phyloP scores from a whole-genome alignment of 306 rosid genomes.

The Citrullus mucosospermus region DNA sequence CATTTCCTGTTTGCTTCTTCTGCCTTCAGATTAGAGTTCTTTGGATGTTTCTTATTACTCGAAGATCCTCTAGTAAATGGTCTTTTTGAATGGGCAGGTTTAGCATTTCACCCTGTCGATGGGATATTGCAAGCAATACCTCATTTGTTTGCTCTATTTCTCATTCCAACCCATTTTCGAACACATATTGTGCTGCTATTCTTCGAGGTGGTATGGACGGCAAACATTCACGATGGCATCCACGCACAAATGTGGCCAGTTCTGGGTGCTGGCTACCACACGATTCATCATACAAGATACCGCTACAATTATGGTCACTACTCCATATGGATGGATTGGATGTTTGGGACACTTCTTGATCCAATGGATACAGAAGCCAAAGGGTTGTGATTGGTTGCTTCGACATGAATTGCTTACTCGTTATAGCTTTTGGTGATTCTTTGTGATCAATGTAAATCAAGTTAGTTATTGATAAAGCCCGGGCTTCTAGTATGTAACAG shows the following conservation, averaged over 20 bases:
- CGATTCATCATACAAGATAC: slow-evolving; percentile 87
- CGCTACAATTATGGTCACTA: slow-evolving; percentile 89
- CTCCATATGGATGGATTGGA: slow-evolving; percentile 95
- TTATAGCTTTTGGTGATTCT: background rate
- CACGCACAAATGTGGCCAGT: slow-evolving; percentile 75
- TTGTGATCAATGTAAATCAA: slow-evolving; percentile 14
- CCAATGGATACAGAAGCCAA: slow-evolving; percentile 44
- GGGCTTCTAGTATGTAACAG: background rate
- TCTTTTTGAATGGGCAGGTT: slow-evolving; percentile 38
- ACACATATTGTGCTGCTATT: slow-evolving; percentile 52
- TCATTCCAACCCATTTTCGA: slow-evolving; percentile 65
- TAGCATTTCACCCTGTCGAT: slow-evolving; percentile 92
- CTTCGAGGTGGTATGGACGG: slow-evolving; percentile 73
- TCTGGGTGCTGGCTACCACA: slow-evolving; percentile 98
- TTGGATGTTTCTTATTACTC: background rate
- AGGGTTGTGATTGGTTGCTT: slow-evolving; percentile 21
- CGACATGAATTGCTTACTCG: background rate
- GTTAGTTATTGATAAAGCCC: background rate
- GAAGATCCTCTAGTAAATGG: background rate
- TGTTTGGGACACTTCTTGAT: slow-evolving; percentile 80
- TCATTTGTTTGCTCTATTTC: slow-evolving; percentile 41
- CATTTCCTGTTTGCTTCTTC: background rate
- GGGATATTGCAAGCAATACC: slow-evolving; percentile 93
- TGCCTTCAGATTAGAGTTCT: background rate
- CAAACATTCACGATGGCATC: slow-evolving; percentile 86